A percentile compares a stretch with the other conserved stretches of the same genome.
phyloP scores from a whole-genome alignment of 1,284 basidiomycete species.

The Puccinia polysora region DNA sequence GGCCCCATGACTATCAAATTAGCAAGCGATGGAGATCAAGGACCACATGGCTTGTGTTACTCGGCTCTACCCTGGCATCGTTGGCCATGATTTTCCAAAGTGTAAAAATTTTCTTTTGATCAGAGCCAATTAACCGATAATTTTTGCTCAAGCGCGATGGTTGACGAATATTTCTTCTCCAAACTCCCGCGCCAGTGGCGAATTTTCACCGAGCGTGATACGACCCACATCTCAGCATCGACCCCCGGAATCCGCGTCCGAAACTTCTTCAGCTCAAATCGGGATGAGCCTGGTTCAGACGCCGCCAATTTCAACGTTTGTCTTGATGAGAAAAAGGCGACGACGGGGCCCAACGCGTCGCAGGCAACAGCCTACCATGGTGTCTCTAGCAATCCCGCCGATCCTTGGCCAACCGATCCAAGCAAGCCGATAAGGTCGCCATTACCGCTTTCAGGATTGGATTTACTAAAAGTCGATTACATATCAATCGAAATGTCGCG shows the following conservation, averaged over 20 bases:
- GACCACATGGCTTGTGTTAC: conserved; percentile 22
- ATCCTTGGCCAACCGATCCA: too few species aligned
- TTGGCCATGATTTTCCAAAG: conserved; percentile 39
- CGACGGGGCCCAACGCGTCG: too few species aligned
- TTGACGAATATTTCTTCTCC: not conserved
- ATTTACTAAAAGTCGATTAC: too few species aligned
- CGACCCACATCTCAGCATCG: conserved; percentile 18
- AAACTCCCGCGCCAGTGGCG: conserved; percentile 8
- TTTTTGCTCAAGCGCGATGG: not conserved
- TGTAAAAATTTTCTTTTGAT: conserved; percentile 5
- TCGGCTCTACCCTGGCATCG: conserved; percentile 38
- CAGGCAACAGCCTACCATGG: too few species aligned
- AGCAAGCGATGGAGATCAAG: conserved; percentile 34
- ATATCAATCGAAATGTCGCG: too few species aligned
- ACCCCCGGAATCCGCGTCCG: conserved; percentile 9
- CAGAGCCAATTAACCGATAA: not conserved
- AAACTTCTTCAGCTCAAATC: conserved; percentile 1
- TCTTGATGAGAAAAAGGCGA: not conserved
- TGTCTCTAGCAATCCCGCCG: too few species aligned
- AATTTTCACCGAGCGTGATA: conserved; percentile 36
- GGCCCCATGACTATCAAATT: not conserved
- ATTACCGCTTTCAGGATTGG: too few species aligned
- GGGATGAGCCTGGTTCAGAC: conserved; percentile 5
- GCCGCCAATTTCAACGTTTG: not conserved
- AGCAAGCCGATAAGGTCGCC: too few species aligned